Percentiles rank a stretch among this genome's conserved stretches.
Evolutionary conservation across 306 rosid genomes (phyloP).

Genomic region (Medicago ruthenica): DNA sequence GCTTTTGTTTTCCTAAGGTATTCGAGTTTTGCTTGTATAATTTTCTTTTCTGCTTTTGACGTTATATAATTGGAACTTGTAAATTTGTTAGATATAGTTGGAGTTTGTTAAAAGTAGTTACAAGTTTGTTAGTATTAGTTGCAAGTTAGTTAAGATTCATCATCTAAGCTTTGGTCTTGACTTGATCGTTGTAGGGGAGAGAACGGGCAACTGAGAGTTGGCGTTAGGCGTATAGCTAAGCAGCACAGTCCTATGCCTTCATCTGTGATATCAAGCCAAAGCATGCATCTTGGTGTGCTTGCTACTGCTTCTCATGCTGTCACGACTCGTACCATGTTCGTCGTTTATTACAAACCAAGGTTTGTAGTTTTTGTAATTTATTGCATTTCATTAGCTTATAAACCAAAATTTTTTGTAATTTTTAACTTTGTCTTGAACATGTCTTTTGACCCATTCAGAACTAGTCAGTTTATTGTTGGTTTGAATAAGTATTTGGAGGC

Average conservation of each 20-base stretch:
- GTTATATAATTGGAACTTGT: background rate
- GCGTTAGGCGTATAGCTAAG: conserved; percentile 74
- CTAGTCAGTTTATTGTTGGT: conserved; percentile 78
- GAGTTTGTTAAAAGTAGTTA: background rate
- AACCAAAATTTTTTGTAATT: background rate
- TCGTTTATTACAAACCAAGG: conserved; percentile 90
- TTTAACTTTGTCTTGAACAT: conserved; percentile 1
- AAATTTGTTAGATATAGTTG: background rate
- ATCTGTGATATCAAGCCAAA: conserved; percentile 88
- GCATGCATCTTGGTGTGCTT: conserved; percentile 93
- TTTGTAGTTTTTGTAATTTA: conserved; percentile 20
- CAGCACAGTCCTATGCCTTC: conserved; percentile 79
- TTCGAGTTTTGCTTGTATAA: background rate
- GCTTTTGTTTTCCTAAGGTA: conserved; percentile 87
- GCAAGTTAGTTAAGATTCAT: conserved; percentile 1
- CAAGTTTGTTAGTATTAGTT: background rate
- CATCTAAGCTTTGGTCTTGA: background rate
- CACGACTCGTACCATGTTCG: conserved; percentile 59
- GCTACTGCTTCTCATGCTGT: conserved; percentile 90
- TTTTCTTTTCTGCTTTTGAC: conserved; percentile 24
- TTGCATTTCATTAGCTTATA: too few relatives aligned
- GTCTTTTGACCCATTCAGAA: conserved; percentile 51
- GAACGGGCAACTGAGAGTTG: conserved; percentile 72
- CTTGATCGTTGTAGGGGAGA: conserved; percentile 57
- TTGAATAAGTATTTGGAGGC: conserved; percentile 78